Conservation (phyloP, 2,329 filamentous ascomycete genomes). For the Chaetothyriales sp. region DNA sequence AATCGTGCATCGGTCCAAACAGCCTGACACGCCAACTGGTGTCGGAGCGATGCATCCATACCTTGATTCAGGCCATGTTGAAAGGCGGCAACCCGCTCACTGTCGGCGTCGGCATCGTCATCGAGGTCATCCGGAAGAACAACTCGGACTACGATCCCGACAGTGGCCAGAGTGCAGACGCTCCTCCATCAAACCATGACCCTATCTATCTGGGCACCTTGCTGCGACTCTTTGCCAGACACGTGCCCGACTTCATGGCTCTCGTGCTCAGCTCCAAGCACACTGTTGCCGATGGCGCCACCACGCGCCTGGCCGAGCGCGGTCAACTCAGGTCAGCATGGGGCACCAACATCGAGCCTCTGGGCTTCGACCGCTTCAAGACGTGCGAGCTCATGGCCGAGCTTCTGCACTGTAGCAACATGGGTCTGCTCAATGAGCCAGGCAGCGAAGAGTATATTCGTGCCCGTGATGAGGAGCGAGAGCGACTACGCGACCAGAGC, state of each 20-base stretch:
- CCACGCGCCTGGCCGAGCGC: conserved; percentile 49
- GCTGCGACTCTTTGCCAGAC: conserved; percentile 72
- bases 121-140: conserved; percentile 97
- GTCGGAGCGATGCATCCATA: conserved; percentile 66
- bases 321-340: conserved; percentile 73
- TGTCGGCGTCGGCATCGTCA: conserved; percentile 91
- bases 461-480: conserved; percentile 64
- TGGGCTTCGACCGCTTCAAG: conserved; percentile 96
- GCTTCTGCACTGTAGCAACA: conserved; percentile 92
- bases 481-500: conserved; percentile 62
- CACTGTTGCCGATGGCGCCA: conserved; percentile 40
- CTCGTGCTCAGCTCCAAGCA: conserved; percentile 63
- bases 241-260: conserved; percentile 87
- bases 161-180: conserved; percentile 63
- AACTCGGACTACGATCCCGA: conserved; percentile 98
- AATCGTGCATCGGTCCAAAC: conserved; percentile 97
- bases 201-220: conserved; percentile 91
- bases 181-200: conserved; percentile 67
- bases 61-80: conserved; percentile 82
- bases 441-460: conserved; percentile 79
- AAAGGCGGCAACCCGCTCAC: conserved; percentile 85
- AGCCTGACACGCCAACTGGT: conserved; percentile 91
- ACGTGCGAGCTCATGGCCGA: conserved; percentile 98
- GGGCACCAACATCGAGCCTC: conserved; percentile 75
- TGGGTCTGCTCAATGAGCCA: conserved; percentile 83